A percentile compares a stretch with the other conserved stretches of the same genome.
Conservation (phyloP, 768 basidiomycete genomes). For the Cystobasidium tubakii region DNA sequence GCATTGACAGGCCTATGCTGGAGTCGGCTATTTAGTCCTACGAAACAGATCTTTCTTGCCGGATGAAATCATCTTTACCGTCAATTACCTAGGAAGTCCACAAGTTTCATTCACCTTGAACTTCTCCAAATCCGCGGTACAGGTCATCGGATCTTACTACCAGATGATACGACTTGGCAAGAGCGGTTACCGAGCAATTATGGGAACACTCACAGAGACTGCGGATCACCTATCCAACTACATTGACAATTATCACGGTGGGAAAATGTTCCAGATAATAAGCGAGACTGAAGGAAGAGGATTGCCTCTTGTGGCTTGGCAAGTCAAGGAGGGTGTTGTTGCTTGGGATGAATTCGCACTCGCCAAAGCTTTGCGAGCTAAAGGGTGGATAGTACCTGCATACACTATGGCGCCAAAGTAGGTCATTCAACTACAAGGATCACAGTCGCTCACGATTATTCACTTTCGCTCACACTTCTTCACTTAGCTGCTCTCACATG, state of each 20-base stretch:
- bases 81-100: constrained; percentile 36
- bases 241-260: constrained; percentile 41
- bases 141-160: constrained; percentile 44
- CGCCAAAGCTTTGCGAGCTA: constrained; percentile 44
- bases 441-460: too few species aligned
- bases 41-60: constrained; percentile 47
- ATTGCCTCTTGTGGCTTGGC: constrained; percentile 49
- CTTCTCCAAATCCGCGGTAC: constrained; percentile 46
- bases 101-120: constrained; percentile 42
- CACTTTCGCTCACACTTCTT: too few species aligned
- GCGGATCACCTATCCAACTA: constrained; percentile 45
- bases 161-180: constrained; percentile 48
- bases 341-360: constrained; percentile 47
- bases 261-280: constrained; percentile 46
- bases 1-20: constrained; percentile 36
- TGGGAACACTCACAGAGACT: constrained; percentile 46
- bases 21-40: constrained; percentile 49
- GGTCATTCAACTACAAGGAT: not conserved
- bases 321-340: constrained; percentile 40
- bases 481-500: constrained; percentile 39
- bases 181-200: constrained; percentile 47
- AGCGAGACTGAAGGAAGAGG: constrained; percentile 43
- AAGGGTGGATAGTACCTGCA: constrained; percentile 44
- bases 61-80: constrained; percentile 48
- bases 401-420: constrained; percentile 37